Percentiles rank a stretch among this genome's conserved stretches.
Conservation (phyloP, 1,284 basidiomycete species). For the Cutaneotrichosporon cavernicola region DNA sequence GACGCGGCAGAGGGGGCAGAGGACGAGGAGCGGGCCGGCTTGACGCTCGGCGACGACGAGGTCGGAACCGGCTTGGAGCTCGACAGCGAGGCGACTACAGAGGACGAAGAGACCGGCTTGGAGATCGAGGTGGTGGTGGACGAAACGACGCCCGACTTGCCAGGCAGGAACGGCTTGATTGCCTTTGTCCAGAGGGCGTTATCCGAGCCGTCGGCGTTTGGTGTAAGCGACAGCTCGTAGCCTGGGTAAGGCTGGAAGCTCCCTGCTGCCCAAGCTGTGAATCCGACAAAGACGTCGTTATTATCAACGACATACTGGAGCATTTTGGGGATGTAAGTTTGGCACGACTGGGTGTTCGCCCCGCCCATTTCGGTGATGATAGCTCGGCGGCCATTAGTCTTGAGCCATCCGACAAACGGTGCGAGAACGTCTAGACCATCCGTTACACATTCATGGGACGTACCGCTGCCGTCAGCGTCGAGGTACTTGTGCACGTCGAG, state of each 20-base stretch:
- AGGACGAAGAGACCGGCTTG: background rate
- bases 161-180: conserved; percentile 40
- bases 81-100: background rate
- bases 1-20: no score
- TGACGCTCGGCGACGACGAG: no score
- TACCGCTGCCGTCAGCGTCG: conserved; percentile 62
- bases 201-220: conserved; percentile 32
- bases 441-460: conserved; percentile 56
- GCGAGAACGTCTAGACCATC: conserved; percentile 58
- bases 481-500: conserved; percentile 67
- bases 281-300: conserved; percentile 57
- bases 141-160: conserved; percentile 15
- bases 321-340: conserved; percentile 49
- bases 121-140: conserved; percentile 7
- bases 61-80: background rate
- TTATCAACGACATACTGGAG: conserved; percentile 58
- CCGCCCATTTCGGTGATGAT: conserved; percentile 63
- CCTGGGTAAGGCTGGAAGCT: conserved; percentile 31
- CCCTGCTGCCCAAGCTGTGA: conserved; percentile 57
- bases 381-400: conserved; percentile 59
- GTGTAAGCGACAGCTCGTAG: conserved; percentile 39
- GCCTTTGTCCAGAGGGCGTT: conserved; percentile 36
- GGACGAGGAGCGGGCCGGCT: no score
- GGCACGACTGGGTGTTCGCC: conserved; percentile 53
- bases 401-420: conserved; percentile 57